phyloP scores from a whole-genome alignment of 139 green algal species.

The Ulvella scutata region DNA sequence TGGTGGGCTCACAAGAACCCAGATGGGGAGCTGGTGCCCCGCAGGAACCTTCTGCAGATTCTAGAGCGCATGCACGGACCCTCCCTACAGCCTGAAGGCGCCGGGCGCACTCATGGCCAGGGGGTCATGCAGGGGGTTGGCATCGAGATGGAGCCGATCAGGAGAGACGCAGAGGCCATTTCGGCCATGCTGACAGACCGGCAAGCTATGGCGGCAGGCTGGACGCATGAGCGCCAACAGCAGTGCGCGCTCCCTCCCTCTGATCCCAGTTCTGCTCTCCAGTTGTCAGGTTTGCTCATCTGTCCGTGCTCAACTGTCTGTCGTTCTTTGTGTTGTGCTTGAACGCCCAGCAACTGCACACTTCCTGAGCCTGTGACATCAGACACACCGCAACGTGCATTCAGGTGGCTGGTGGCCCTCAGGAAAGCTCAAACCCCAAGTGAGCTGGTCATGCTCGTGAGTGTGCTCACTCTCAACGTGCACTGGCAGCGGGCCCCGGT shows the following conservation, averaged over 20 bases:
- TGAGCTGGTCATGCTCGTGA: neutral
- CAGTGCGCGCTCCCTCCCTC: neutral
- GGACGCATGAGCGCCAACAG: slow-evolving; percentile 7
- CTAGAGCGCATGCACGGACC: neutral
- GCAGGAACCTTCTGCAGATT: neutral
- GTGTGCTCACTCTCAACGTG: neutral
- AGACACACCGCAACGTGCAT: too few relatives aligned
- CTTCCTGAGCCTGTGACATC: too few relatives aligned
- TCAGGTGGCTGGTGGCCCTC: too few relatives aligned
- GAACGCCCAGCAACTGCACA: too few relatives aligned
- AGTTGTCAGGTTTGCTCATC: too few relatives aligned
- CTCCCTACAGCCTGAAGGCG: neutral
- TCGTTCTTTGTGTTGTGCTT: too few relatives aligned
- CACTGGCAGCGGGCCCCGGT: neutral
- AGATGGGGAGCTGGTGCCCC: neutral
- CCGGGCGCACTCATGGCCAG: neutral
- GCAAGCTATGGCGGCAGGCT: slow-evolving; percentile 13
- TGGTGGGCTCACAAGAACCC: slow-evolving; percentile 25
- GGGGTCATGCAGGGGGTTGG: neutral
- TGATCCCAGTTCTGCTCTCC: too few relatives aligned
- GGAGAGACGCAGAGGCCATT: neutral
- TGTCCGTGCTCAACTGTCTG: too few relatives aligned
- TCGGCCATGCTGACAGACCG: slow-evolving; percentile 16
- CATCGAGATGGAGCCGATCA: neutral
- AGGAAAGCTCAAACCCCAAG: too few relatives aligned